Base-by-base conservation (phyloP, 78 protist genomes). In the Dictyostelium capitatum region DNA sequence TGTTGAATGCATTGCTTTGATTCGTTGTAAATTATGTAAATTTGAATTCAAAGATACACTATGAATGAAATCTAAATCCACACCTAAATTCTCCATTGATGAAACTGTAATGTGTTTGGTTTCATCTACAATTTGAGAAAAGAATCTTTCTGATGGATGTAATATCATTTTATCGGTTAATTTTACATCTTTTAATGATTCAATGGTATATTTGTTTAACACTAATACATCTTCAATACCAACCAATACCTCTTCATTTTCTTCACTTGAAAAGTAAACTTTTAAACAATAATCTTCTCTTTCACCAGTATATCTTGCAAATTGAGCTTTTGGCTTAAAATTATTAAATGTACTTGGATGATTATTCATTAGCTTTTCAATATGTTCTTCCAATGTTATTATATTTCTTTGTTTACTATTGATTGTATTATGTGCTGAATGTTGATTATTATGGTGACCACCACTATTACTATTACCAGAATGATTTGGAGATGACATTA, bases 231-330 rank as follows among this genome's bases (percentile, higher is more conserved):
- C 93, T 23, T 87, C 93, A 41, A 87, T 87, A 8, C 93, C 93
- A 48, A 87, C 83, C 19, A 50, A n/a, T 19, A 87, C 47, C 1
- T 37, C 41, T 37, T 87, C 93, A 25, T 19, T 87, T 67, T 87
- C 93, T 48, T 87, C 84, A 15, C 83, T n/a, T 1, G 73, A 62
- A 17, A 87, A 77, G 50, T 72, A 87, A 20, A 87, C 85, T 41
- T 87, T 74, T 28, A 87, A 59, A 53, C 19, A 62, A 50, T 77
- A 78, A 32, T 74, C 70, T 15, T 59, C 80, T 46, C 84, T 64
- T 11, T 87, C 93, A 50, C 93, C 93, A 6, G 93, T 87, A 57
- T 53, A 87, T 51, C 93, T 64, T 19, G 84, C 93, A 77, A 87
- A 87, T 77, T 72, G 70, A 11, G 93, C 83, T 2, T 51, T 56